Conservation (phyloP, 2,329 filamentous ascomycete species). For the Fusarium fracticaudum region DNA sequence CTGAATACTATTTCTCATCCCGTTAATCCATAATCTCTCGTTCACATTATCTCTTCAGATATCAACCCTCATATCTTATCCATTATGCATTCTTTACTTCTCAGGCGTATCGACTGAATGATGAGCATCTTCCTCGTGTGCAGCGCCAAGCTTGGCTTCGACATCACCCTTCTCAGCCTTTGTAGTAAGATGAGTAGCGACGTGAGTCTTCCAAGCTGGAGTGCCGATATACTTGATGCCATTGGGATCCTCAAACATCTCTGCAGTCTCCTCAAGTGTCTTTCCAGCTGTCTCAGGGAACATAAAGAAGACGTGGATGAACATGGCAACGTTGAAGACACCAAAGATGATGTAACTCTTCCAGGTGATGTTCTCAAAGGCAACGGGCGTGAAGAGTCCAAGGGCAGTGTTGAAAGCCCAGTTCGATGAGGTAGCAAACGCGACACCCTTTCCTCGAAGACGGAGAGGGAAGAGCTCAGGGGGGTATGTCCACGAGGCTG, state of each 20-base stretch:
- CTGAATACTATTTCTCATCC: no score
- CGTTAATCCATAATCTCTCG: no score
- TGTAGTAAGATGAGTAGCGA: slow-evolving; percentile 4
- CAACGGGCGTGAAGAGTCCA: slow-evolving; percentile 45
- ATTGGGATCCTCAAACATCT: slow-evolving; percentile 43
- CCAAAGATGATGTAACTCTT: slow-evolving; percentile 36
- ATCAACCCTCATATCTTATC: no score
- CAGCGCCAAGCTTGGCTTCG: slow-evolving; percentile 26
- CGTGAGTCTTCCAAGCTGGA: slow-evolving; percentile 35
- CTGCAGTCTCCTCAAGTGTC: slow-evolving; percentile 70
- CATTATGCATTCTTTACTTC: neutral
- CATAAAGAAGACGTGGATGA: slow-evolving; percentile 51
- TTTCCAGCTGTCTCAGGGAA: slow-evolving; percentile 59
- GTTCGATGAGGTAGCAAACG: slow-evolving; percentile 57
- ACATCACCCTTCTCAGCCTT: slow-evolving; percentile 35
- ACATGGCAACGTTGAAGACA: slow-evolving; percentile 35
- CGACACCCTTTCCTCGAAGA: slow-evolving; percentile 62
- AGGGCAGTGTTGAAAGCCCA: slow-evolving; percentile 55
- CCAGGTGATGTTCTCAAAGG: slow-evolving; percentile 41
- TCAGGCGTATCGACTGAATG: neutral
- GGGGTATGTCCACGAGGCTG: slow-evolving; percentile 64
- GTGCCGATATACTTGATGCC: slow-evolving; percentile 36
- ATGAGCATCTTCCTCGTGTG: slow-evolving; percentile 1
- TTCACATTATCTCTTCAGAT: no score
- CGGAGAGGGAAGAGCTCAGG: slow-evolving; percentile 63